Evolutionary conservation across 2,329 filamentous ascomycete genomes (phyloP).

Genomic region (Gnomoniopsis smithogilvyi): DNA sequence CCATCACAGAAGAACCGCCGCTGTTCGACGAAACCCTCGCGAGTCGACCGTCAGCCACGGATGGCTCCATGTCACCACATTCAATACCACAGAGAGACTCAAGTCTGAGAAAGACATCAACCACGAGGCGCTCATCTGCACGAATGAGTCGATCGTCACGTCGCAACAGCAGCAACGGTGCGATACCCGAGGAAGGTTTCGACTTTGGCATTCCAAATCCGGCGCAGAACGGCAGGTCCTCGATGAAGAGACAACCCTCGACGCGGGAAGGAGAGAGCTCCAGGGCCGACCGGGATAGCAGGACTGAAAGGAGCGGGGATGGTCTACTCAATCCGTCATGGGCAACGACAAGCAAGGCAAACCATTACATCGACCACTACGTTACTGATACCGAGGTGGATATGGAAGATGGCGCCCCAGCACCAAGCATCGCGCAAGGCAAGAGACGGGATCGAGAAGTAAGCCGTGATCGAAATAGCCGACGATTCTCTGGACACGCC

Average conservation of each 20-base stretch:
- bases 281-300: slow-evolving; percentile 1
- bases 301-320: slow-evolving; percentile 6
- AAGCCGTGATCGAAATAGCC: slow-evolving; percentile 42
- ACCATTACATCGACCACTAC: slow-evolving; percentile 14
- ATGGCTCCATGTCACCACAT: slow-evolving; percentile 28
- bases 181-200: slow-evolving; percentile 40
- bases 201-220: slow-evolving; percentile 6
- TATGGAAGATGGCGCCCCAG: slow-evolving; percentile 65
- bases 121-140: slow-evolving; percentile 50
- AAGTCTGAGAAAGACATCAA: slow-evolving; percentile 57
- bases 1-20: slow-evolving; percentile 54
- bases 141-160: slow-evolving; percentile 47
- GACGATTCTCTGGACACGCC: slow-evolving; percentile 45
- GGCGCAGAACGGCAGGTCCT: neutral
- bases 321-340: slow-evolving; percentile 21
- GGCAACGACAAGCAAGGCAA: slow-evolving; percentile 25
- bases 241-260: neutral
- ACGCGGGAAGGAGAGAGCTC: neutral
- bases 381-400: slow-evolving; percentile 27
- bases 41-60: slow-evolving; percentile 26
- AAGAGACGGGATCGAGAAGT: slow-evolving; percentile 45
- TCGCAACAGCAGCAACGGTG: slow-evolving; percentile 40
- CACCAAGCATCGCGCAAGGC: slow-evolving; percentile 64
- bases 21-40: slow-evolving; percentile 25
- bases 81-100: slow-evolving; percentile 66